Percentiles rank a stretch among this genome's conserved stretches.
phyloP scores from a whole-genome alignment of 352 stramenopile species.

The Pythium folliculosum region DNA sequence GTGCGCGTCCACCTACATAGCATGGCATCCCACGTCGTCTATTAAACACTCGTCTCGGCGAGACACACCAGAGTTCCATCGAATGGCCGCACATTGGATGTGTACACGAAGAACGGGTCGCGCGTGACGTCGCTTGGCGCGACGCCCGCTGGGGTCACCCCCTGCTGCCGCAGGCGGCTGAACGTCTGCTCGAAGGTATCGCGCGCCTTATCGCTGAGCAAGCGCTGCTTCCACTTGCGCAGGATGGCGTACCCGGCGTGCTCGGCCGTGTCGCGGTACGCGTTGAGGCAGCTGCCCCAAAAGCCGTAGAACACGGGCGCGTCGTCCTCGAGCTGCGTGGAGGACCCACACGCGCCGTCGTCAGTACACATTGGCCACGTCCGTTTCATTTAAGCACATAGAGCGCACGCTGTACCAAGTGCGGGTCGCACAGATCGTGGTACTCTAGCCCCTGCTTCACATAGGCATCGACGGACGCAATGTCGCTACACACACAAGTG shows the following conservation, averaged over 20 bases:
- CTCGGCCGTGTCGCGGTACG: constrained; percentile 77
- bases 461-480: constrained; percentile 85
- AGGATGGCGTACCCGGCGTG: constrained; percentile 73
- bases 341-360: not conserved
- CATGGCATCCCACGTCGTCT: not conserved
- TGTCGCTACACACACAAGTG: constrained; percentile 50
- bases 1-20: constrained; percentile 79
- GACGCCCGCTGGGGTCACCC: constrained; percentile 36
- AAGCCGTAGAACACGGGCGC: constrained; percentile 91
- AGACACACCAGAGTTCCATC: not conserved
- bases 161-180: constrained; percentile 35
- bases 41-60: not conserved
- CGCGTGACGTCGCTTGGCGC: constrained; percentile 36
- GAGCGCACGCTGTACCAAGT: constrained; percentile 41
- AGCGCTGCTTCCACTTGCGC: constrained; percentile 49
- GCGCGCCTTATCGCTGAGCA: constrained; percentile 17
- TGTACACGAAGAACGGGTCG: constrained; percentile 91
- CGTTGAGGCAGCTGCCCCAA: constrained; percentile 89
- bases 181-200: constrained; percentile 41
- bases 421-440: constrained; percentile 87
- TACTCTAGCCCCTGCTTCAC: constrained; percentile 81
- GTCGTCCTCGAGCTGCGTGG: constrained; percentile 61
- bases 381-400: not conserved
- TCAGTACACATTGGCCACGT: not conserved
- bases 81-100: constrained; percentile 77